Evolutionary conservation across 257 asterid species (phyloP).

Genomic region (Knoxia roxburghii): DNA sequence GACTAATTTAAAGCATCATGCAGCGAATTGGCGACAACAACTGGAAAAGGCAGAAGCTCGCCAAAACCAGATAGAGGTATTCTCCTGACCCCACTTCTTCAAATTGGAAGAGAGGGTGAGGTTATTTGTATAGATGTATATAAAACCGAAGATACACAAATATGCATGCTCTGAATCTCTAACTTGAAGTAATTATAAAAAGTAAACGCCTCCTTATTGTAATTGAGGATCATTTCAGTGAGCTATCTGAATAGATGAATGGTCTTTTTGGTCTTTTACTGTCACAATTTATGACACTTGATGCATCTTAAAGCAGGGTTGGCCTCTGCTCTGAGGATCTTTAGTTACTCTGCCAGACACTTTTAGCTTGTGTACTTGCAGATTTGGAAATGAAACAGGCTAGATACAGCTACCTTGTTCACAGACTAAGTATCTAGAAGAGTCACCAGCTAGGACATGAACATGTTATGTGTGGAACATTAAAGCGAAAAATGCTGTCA

Average conservation of each 20-base stretch:
- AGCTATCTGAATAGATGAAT: neutral
- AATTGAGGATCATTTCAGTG: constrained; percentile 6
- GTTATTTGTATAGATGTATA: neutral
- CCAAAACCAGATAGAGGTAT: constrained; percentile 61
- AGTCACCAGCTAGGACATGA: neutral
- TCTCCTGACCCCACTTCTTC: neutral
- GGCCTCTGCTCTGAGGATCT: neutral
- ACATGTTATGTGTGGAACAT: neutral
- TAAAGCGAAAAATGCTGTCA: neutral
- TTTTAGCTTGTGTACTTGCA: neutral
- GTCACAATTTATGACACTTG: neutral
- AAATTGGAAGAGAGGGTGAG: neutral
- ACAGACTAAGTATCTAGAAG: neutral
- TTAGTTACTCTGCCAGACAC: neutral
- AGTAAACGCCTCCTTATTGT: neutral
- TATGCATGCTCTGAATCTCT: neutral
- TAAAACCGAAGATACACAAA: neutral
- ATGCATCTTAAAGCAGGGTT: neutral
- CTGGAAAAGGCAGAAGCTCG: constrained; percentile 40
- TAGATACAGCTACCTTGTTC: neutral
- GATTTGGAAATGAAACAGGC: neutral
- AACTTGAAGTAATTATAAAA: neutral
- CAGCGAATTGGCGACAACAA: constrained; percentile 22
- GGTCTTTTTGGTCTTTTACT: neutral
- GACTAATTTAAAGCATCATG: constrained; percentile 24